Base-by-base conservation (phyloP, 768 basidiomycete species). In the Tremella yokohamensis region DNA sequence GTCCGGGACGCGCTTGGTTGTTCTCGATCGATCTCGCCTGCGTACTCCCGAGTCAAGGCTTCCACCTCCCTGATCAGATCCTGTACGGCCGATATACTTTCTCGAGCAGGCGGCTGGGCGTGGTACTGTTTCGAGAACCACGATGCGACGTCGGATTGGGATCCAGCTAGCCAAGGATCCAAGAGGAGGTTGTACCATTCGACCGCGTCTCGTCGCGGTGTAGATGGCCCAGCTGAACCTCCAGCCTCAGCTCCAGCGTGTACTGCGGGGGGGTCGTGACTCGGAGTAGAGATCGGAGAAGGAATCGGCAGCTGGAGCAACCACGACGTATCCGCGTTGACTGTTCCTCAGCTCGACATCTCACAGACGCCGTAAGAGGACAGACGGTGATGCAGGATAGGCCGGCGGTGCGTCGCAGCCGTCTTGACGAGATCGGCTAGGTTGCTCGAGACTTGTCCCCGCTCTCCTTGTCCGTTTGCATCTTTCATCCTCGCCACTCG, bases 321-420 rank as follows among this genome's bases (percentile, higher is more conserved):
- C 62, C 62, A 63, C 20, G 62, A 44, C 22, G 62, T 63, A 47
- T 63, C 62, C 18, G 62, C 62, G 50, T 63, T 63, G 13, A 63
- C 56, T 34, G 29, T 4, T 4, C 29, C 6, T 34, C 29, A 34
- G 29, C 29, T 34, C 6, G 29, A 4, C 29, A n/a, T n/a, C 29
- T 11, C 11, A 11, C 29, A 34, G 29, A 4, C 6, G 11, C 6
- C 4, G 11, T 6, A 34, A 11, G 29, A 11, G 29, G 29, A 34
- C 29, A 11, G 29, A 11, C 29, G 29, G 11, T 34, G 29, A 11
- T 34, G 29, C 29, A 34, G 11, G 4, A 34, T 34, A 34, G 29
- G 29, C 29, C 29, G 29, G 29, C 29, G 29, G 29, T 34, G 11
- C 11, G 4, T 34, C 29, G 29, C 11, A 11, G 29, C 29, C 11